Base-by-base conservation (phyloP, 2,329 filamentous ascomycete genomes). In the Trichophyton schoenleinii region DNA sequence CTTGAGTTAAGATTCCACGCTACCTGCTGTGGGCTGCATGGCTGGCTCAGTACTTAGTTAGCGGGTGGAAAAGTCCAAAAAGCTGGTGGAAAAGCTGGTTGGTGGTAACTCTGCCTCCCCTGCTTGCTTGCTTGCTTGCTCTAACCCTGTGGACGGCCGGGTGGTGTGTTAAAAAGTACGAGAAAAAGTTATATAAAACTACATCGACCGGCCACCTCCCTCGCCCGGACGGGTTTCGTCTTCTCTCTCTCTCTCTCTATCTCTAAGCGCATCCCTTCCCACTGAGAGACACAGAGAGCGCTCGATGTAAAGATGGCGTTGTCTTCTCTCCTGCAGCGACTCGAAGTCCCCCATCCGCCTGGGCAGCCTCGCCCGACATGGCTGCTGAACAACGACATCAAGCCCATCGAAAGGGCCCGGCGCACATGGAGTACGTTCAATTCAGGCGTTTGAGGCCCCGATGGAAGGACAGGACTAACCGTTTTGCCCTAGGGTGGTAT, bases 321-420 rank as follows among this genome's bases (percentile, higher is more conserved):
- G 28, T 55, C 15, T 28, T 55, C 49, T 20, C 11, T 34, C 20
- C 28, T 55, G 3, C 49, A 55, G 49, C 49, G 49, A 55, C 49
- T 55, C 28, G 49, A 55, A 20, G 49, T 55, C 15, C 49, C 49
- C 31, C 49, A 55, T 55, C 49, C 49, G 31, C 49, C 49, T n/a
- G 49, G 49, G 3, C 49, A 55, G 28, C 49, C 49, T 34, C 49
- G 49, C 15, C 49, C 49, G 13, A 55, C 49, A 34, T 55, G 49
- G 49, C 49, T 55, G 72, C 69, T 71, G 53, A 81, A 81, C 66
- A 74, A 81, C 64, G 79, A 81, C 65, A 78, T 81, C 61, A 76
- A 78, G 2, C 79, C 79, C 8, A 74, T 79, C 25, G 76, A 78
- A 62, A 67, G 70, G 0, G 72, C 66, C 53, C 70, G 76, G 49